Conservation (phyloP, 225 moss, liverwort and hornwort genomes). For the Takakia lepidozioides region DNA sequence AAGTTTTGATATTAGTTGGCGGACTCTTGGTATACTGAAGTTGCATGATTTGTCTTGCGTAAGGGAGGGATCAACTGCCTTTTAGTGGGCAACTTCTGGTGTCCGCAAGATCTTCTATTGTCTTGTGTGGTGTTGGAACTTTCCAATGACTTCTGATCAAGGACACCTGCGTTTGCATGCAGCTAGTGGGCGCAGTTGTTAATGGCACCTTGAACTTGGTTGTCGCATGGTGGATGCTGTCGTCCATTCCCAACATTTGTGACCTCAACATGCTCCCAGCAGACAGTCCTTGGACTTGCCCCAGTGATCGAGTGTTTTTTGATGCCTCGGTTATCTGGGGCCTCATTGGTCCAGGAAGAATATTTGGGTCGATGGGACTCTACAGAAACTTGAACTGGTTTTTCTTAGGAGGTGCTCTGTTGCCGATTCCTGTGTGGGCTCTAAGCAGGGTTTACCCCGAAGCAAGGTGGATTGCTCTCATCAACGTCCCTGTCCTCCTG, state of each 20-base stretch:
- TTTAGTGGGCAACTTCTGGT: no score
- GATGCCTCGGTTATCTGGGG: constrained; percentile 87
- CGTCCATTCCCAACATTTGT: constrained; percentile 49
- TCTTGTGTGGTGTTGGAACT: no score
- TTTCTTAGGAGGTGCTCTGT: constrained; percentile 51
- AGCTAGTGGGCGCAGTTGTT: no score
- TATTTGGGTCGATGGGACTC: constrained; percentile 52
- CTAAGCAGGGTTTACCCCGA: constrained; percentile 44
- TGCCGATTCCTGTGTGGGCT: constrained; percentile 62
- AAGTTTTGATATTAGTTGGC: no score
- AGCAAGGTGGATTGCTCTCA: constrained; percentile 46
- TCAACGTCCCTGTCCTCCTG: constrained; percentile 53
- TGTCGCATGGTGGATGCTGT: constrained; percentile 71
- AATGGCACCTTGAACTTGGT: constrained; percentile 50
- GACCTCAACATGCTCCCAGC: constrained; percentile 23
- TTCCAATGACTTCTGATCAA: no score
- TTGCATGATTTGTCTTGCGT: no score
- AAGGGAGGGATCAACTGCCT: no score
- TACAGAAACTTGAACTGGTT: constrained; percentile 70
- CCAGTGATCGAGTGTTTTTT: constrained; percentile 48
- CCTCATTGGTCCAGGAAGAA: constrained; percentile 60
- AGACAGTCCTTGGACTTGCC: constrained; percentile 70
- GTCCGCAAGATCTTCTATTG: no score
- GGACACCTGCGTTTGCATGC: no score
- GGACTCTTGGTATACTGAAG: no score